phyloP scores from a whole-genome alignment of 257 asterid species.

The Plectranthus barbatus region DNA sequence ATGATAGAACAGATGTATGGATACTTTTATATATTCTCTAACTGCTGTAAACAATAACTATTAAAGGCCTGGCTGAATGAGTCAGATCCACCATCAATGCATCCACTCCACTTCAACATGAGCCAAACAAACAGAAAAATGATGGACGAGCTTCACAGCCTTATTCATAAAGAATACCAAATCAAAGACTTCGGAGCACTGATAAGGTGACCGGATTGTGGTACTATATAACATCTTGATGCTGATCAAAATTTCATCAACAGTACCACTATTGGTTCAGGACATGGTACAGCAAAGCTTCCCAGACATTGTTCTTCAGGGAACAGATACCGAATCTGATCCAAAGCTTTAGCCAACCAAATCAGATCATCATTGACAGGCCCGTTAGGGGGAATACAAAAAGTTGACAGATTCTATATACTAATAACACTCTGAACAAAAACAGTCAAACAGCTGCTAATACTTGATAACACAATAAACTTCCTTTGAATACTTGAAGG shows the following conservation, averaged over 20 bases:
- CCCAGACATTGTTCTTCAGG: conserved; percentile 19
- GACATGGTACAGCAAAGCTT: conserved; percentile 23
- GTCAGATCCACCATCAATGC: conserved; percentile 48
- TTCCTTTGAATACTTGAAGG: conserved; percentile 24
- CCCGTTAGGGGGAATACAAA: conserved; percentile 12
- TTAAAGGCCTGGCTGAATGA: conserved; percentile 42
- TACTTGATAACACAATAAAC: conserved; percentile 27
- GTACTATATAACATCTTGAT: conserved; percentile 40
- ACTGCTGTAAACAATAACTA: conserved; percentile 31
- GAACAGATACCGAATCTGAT: conserved; percentile 16
- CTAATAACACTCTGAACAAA: conserved; percentile 20
- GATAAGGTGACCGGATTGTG: conserved; percentile 17
- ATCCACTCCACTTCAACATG: conserved; percentile 23
- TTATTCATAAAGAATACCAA: conserved; percentile 36
- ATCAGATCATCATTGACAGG: conserved; percentile 14
- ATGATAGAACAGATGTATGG: conserved; percentile 8
- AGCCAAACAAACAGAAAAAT: conserved; percentile 23
- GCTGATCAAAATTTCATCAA: conserved; percentile 21
- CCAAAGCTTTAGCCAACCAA: conserved; percentile 33
- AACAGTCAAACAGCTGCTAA: conserved; percentile 31
- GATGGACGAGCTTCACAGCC: conserved; percentile 47
- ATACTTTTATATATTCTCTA: conserved; percentile 22
- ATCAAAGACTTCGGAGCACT: conserved; percentile 24
- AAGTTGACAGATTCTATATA: conserved; percentile 7
- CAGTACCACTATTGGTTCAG: conserved; percentile 20